Base-by-base conservation (phyloP, 257 asterid species). In the Oldenlandia corymbosa region DNA sequence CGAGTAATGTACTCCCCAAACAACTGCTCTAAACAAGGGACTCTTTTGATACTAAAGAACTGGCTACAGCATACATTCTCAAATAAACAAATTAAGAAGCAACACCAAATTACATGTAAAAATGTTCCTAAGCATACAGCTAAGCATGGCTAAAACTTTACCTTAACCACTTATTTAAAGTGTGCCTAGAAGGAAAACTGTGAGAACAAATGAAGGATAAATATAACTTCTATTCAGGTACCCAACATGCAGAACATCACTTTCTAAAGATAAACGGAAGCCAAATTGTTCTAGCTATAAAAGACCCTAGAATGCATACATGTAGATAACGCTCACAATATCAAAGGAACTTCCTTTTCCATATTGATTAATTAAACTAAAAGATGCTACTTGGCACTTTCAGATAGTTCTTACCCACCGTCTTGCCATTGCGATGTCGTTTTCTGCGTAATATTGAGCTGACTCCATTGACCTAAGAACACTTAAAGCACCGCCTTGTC, bases 391-490 rank as follows among this genome's bases (percentile, higher is more conserved):
- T 66, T 76, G 75, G 51, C 71, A 72, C 78, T 75, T 63, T 75
- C 69, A 76, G 60, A 60, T 50, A 50, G 89, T 85, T 90, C 90
- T 87, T 84, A 90, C 96, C 92, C 96, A 93, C 99, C 96, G 88
- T 93, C 96, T 82, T 71, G 99, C 97, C 65, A 42, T 58, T 39
- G 69, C 88, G 61, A 93, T 39, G 73, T 83, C 76, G 81, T 84
- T 87, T 80, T 90, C 92, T 6, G 85, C 10, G 68, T 87, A 93
- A 76, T 93, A 90, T 49, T 75, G 77, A 62, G 96, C 80, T 3
- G 99, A 81, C 79, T 93, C 99, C 99, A 93, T 93, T 26, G 99
- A 90, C 36, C 96, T 83, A 69, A 78, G 87, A 67, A 93, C 91
- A 50, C 86, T 66, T 17, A 85, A 68, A 49, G 77, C 59, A 59